Evolutionary conservation across 371 early-diverging fungal genomes (phyloP), one percentile per base, ranked within the genome.

Genomic region (Cokeromyces recurvatus): DNA sequence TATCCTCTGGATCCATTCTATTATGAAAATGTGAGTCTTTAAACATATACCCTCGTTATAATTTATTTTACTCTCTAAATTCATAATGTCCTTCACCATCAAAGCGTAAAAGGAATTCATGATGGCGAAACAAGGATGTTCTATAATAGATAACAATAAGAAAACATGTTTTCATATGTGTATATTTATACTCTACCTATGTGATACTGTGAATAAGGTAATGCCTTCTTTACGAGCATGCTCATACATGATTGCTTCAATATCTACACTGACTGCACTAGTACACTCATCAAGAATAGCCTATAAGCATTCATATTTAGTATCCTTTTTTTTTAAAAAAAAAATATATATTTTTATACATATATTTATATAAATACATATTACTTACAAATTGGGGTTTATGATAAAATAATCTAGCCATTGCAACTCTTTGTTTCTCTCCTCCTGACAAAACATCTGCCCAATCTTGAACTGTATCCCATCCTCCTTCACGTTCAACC

Each of bases 261-360:
- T 74, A 47, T 91, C 92, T 38, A 90, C 79, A 58, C 87, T 88
- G 17, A 91, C 90, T 0, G 92, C 88, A 32, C 84, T 85, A 4
- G 92, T 91, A 55, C 92, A 91, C 64, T 90, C 90, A 57, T 91
- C 92, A 60, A 91, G 71, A 51, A 91, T 90, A 15, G 92, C 82
- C 78, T 76, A 60, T 15, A n/a, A n/a, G n/a, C n/a, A n/a, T n/a
- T n/a, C n/a, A n/a, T n/a, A n/a, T n/a, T n/a, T n/a, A n/a, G n/a
- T n/a, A n/a, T n/a, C n/a, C n/a, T n/a, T n/a, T n/a, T n/a, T n/a
- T n/a, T n/a, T n/a, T n/a, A n/a, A n/a, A n/a, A n/a, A n/a, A n/a
- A n/a, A n/a, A n/a, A n/a, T n/a, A n/a, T n/a, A n/a, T n/a, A n/a
- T n/a, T n/a, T n/a, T n/a, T n/a, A n/a, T n/a, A n/a, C n/a, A n/a